Base-by-base conservation (phyloP, 768 basidiomycete genomes). In the Tricholoma flavovirens region DNA sequence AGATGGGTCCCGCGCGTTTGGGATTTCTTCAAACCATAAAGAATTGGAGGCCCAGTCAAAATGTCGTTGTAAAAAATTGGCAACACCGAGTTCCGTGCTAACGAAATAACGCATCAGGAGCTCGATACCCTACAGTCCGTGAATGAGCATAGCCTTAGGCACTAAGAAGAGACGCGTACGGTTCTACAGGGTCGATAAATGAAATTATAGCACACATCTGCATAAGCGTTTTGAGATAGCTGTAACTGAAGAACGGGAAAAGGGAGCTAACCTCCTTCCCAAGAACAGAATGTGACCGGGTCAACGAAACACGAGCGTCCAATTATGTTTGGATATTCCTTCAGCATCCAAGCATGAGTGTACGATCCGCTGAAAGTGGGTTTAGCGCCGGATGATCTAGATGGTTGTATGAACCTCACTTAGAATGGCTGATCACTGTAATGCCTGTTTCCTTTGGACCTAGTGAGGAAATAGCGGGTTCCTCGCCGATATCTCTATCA, bases 141-240 rank as follows among this genome's bases (percentile, higher is more conserved):
- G 52, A 45, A 51, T 55, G 22, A 55, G 52, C 52, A 33, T 57
- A 21, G 50, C 40, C 45, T 7, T 52, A 30, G 22, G 33, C 43
- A 42, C 32, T 19, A 60, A 45, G 43, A 46, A 58, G 54, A 26
- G 52, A 24, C 46, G 71, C 82, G 59, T 70, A 87, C 89, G 29
- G 82, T 87, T 48, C 70, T 75, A 50, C 86, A 85, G 26, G 75
- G 77, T 6, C 83, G 77, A 68, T 95, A 96, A 52, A 94, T 75
- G 71, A 96, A 96, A 66, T 93, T 93, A 73, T 88, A 90, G 68
- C 93, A 95, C 24, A 95, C 83, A 69, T 93, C 92, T 88, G 62
- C 19, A 24, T 54, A n/a, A 24, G 32, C 40, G 56, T 30, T 55
- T 45, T 42, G 32, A 49, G 11, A 51, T 15, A 15, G 22, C 29